Conservation (phyloP, 768 basidiomycete genomes). For the Hypholoma fasciculare region DNA sequence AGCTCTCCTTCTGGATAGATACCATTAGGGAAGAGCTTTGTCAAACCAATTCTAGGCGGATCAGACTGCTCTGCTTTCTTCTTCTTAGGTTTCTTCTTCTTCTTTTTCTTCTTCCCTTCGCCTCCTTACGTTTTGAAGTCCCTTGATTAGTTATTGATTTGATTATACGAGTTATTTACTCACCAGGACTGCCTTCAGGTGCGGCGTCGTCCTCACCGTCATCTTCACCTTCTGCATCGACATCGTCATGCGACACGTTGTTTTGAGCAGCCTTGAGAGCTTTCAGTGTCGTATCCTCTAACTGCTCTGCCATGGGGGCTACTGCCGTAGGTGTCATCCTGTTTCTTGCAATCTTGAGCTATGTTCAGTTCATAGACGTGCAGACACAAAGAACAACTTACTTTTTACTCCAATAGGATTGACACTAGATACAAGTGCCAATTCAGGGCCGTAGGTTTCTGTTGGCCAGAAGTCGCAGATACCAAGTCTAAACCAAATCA, state of each 20-base stretch:
- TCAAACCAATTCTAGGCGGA: conserved; percentile 86
- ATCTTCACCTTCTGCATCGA: conserved; percentile 20
- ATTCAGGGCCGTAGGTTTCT: no score
- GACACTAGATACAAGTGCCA: no score
- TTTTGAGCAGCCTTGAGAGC: neutral
- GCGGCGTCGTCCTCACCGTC: conserved; percentile 22
- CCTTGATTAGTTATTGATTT: neutral
- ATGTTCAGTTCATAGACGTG: no score
- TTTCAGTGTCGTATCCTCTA: neutral
- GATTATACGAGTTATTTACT: neutral
- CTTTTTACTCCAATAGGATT: no score
- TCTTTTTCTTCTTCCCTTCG: conserved; percentile 82
- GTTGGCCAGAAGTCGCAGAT: no score
- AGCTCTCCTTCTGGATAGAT: conserved; percentile 90
- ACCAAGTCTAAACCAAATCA: no score
- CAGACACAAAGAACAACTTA: no score
- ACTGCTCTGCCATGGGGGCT: neutral
- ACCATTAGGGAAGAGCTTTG: conserved; percentile 86
- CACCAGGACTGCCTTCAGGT: conserved; percentile 20
- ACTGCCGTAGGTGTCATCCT: conserved; percentile 5
- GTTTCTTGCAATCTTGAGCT: neutral
- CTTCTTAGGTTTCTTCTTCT: conserved; percentile 91
- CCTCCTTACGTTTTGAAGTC: conserved; percentile 22
- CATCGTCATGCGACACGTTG: neutral
- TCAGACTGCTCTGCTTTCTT: conserved; percentile 84